Evolutionary conservation across 441 rosid genomes (phyloP).

Genomic region (Erysimum cheiri): DNA sequence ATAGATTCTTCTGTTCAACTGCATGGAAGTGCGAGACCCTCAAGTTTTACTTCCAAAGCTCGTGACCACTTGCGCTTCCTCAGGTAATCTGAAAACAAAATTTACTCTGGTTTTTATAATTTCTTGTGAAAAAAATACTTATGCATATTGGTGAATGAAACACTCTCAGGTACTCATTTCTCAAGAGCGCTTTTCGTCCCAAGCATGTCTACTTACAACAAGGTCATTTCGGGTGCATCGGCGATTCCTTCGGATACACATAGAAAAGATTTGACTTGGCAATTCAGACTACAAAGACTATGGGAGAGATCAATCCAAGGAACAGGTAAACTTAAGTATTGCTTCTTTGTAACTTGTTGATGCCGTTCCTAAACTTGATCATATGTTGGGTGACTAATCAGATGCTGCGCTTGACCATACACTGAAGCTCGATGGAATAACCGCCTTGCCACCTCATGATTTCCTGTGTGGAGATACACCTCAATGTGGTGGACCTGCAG

Average conservation of each 20-base stretch:
- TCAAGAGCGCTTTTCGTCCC: constrained; percentile 86
- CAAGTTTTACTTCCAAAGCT: constrained; percentile 75
- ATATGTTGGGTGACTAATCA: constrained; percentile 37
- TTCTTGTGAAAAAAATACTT: background rate
- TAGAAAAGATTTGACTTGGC: constrained; percentile 75
- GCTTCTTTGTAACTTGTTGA: constrained; percentile 24
- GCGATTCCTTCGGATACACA: constrained; percentile 49
- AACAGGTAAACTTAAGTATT: constrained; percentile 48
- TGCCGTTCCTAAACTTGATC: constrained; percentile 14
- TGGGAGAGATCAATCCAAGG: constrained; percentile 81
- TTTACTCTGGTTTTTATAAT: too few relatives aligned
- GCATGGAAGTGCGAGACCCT: constrained; percentile 92
- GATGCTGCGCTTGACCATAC: constrained; percentile 53
- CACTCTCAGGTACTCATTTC: constrained; percentile 67
- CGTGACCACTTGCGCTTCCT: constrained; percentile 67
- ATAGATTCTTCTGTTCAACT: constrained; percentile 79
- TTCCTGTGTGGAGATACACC: constrained; percentile 61
- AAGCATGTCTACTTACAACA: constrained; percentile 74
- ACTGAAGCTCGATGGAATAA: constrained; percentile 36
- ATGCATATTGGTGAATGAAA: constrained; percentile 22
- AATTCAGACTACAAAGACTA: constrained; percentile 66
- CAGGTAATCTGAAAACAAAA: constrained; percentile 59
- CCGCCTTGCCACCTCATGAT: constrained; percentile 54
- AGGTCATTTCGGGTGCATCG: constrained; percentile 71
- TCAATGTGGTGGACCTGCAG: constrained; percentile 47